A percentile compares a stretch with the other conserved stretches of the same genome.
Evolutionary conservation across 2,329 filamentous ascomycete genomes (phyloP).

Genomic region (Penicillium fuscoglaucum): DNA sequence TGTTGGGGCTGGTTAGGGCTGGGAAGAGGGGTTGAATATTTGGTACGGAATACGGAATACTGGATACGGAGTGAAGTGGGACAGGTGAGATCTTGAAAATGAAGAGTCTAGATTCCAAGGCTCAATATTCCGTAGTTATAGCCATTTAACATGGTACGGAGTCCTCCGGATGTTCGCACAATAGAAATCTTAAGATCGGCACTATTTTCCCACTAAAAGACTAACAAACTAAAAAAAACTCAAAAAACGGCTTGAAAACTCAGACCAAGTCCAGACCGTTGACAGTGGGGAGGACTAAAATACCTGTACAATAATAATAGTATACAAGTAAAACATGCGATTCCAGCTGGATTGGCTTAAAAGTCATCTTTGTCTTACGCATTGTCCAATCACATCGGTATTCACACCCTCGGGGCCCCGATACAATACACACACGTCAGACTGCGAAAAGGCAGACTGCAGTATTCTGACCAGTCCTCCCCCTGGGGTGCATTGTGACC

Average conservation of each 20-base stretch:
- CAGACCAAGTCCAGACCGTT: slow-evolving; percentile 5
- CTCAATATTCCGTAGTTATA: too few species aligned
- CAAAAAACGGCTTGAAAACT: slow-evolving; percentile 3
- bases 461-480: slow-evolving; percentile 3
- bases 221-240: neutral
- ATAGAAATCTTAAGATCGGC: slow-evolving; percentile 3
- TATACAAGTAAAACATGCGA: neutral
- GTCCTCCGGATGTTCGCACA: neutral
- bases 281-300: neutral
- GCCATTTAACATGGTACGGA: neutral
- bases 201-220: slow-evolving; percentile 9
- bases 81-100: neutral
- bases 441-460: slow-evolving; percentile 1
- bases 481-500: neutral
- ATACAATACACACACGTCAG: slow-evolving; percentile 3
- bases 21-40: neutral
- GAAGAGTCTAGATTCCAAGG: neutral
- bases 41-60: neutral
- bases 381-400: slow-evolving; percentile 2
- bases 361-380: neutral
- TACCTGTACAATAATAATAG: neutral
- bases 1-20: neutral
- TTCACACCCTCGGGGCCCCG: neutral
- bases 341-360: neutral
- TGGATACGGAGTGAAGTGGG: neutral